Base-by-base conservation (phyloP, 768 basidiomycete species). In the Xerocomus spinulosus region DNA sequence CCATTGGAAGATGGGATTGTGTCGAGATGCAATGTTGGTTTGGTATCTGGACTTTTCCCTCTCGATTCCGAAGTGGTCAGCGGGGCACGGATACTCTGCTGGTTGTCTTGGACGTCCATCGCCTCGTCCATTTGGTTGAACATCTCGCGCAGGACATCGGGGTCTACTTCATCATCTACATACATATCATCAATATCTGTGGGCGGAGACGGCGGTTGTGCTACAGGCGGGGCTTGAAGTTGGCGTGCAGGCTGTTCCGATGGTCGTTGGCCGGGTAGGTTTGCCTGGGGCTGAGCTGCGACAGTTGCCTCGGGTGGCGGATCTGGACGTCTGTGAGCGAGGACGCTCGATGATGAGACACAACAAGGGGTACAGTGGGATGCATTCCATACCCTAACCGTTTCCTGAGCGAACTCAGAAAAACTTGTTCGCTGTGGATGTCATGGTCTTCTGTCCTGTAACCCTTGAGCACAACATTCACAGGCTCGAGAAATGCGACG, bases 401-500 rank as follows among this genome's bases (percentile, higher is more conserved):
- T 33, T 65, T 58, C 39, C 77, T 75, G 17, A 95, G 71, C 21
- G 78, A 74, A 35, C 75, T 72, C 9, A 80, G 69, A 60, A 96
- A 91, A 45, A 82, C 70, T 1, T 63, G 62, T 24, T 78, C 75
- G 44, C 81, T 83, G 18, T 75, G 56, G 3, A 54, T 70, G 35
- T 92, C 82, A 21, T 82, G 75, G 38, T 90, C 87, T 24, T 80
- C 80, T 7, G 80, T 79, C 46, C 71, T 70, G 49, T 83, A 73
- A 1, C 83, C 86, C 51, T 82, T 73, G 48, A 87, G 59, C 3
- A 68, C 70, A 7, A 88, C 74, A 24, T 78, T 83, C 7, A 69
- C 67, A 1, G 90, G 88, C 56, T 91, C 84, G 6, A 97, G 80
- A 48, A 87, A 83, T 0, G 84, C 85, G 39, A 85, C 79, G 5